phyloP scores from a whole-genome alignment of 768 basidiomycete genomes.

The Solioccasus polychromus region DNA sequence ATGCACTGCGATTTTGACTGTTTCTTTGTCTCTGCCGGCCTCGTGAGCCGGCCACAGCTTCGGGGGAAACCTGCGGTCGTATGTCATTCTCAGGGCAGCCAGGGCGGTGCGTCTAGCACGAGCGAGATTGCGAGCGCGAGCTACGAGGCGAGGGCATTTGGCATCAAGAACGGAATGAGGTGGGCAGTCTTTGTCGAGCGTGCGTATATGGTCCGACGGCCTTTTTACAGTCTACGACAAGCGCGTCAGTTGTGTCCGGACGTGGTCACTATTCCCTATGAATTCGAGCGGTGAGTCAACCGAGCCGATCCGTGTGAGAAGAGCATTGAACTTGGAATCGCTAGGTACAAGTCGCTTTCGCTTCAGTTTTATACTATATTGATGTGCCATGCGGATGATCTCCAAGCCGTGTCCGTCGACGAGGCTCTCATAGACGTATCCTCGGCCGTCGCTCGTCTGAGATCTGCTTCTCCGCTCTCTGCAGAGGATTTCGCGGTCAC shows the following conservation, averaged over 20 bases:
- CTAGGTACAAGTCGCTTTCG: constrained; percentile 80
- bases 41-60: constrained; percentile 75
- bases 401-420: constrained; percentile 95
- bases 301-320: not conserved
- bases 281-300: constrained; percentile 72
- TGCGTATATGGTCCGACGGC: constrained; percentile 4
- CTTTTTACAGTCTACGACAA: constrained; percentile 63
- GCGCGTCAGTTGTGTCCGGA: constrained; percentile 73
- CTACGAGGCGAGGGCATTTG: constrained; percentile 88
- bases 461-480: constrained; percentile 21
- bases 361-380: constrained; percentile 90
- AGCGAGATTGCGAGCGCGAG: constrained; percentile 94
- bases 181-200: too few relatives aligned
- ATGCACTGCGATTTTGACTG: constrained; percentile 97
- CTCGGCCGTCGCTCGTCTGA: constrained; percentile 44
- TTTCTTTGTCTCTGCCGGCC: constrained; percentile 94
- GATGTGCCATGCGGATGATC: constrained; percentile 84
- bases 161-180: constrained; percentile 96
- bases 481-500: constrained; percentile 63
- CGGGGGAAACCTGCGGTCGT: constrained; percentile 90
- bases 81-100: constrained; percentile 84
- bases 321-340: not conserved
- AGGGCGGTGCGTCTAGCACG: constrained; percentile 74
- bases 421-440: constrained; percentile 94
- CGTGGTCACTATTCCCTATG: constrained; percentile 82